These are phyloP conservation scores for Phoma sp. DNA, from an alignment of 2,329 filamentous ascomycete species.

Conservation along the genomic window DNA sequence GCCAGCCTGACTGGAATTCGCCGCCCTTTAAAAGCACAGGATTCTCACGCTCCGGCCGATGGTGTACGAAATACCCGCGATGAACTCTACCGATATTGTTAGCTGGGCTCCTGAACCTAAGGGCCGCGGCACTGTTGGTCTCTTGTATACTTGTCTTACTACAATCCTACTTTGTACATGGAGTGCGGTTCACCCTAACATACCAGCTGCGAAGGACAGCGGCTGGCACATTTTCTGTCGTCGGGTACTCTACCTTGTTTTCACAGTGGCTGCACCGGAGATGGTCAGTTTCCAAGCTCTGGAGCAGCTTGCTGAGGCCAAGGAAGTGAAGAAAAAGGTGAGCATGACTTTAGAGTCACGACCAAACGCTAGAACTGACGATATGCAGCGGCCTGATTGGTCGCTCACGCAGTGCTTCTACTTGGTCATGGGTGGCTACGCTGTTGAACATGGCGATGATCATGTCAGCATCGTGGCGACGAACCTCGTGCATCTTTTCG, in stretches of 20 bases:
- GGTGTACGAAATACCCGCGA: no score
- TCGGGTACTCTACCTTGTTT: neutral
- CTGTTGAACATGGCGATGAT: neutral
- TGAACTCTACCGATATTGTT: constrained; percentile 4
- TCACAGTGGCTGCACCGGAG: neutral
- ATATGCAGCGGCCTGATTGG: constrained; percentile 6
- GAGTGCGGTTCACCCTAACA: constrained; percentile 40
- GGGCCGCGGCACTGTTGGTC: constrained; percentile 41
- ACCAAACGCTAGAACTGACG: neutral
- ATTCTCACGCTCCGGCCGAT: no score
- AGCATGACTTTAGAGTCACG: neutral
- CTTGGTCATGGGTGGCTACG: constrained; percentile 21
- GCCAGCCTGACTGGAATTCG: no score
- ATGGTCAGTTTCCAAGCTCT: neutral
- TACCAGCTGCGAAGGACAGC: constrained; percentile 21
- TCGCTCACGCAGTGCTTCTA: constrained; percentile 19
- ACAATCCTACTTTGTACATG: constrained; percentile 45
- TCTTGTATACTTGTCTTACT: constrained; percentile 43
- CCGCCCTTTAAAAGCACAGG: no score
- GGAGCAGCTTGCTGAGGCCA: neutral
- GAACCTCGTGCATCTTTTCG: neutral
- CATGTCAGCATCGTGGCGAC: neutral
- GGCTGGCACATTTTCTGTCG: neutral
- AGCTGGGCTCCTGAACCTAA: constrained; percentile 26
- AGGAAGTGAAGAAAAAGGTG: neutral